phyloP scores from a whole-genome alignment of 78 protist species.

The Dictyostelium purpureum region DNA sequence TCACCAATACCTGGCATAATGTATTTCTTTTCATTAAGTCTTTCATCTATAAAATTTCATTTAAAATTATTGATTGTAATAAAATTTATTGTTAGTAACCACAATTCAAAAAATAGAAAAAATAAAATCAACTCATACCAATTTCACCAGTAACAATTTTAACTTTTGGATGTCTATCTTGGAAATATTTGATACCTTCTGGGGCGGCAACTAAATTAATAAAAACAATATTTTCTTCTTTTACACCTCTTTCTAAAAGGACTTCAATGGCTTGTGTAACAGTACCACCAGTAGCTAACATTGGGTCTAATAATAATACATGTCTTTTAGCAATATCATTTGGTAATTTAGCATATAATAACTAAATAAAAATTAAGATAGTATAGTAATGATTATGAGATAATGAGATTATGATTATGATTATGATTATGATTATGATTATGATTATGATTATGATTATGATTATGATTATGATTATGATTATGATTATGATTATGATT shows the following conservation, averaged over 20 bases:
- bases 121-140: no score
- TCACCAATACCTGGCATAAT: conserved; percentile 88
- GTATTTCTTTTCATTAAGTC: conserved; percentile 75
- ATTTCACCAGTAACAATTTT: conserved; percentile 79
- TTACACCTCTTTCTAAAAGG: conserved; percentile 73
- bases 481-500: no score
- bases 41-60: no score
- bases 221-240: conserved; percentile 79
- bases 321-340: conserved; percentile 75
- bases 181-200: conserved; percentile 76
- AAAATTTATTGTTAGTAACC: not conserved
- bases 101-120: not conserved
- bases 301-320: conserved; percentile 84
- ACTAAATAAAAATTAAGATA: conserved; percentile 1
- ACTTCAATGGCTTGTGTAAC: conserved; percentile 80
- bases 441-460: no score
- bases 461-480: no score
- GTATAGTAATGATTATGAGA: not conserved
- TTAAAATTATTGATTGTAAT: no score
- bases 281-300: conserved; percentile 89
- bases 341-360: conserved; percentile 79
- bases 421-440: no score
- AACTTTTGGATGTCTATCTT: conserved; percentile 58
- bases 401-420: not conserved
- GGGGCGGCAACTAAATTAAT: conserved; percentile 85